Evolutionary conservation across 768 basidiomycete genomes (phyloP), one percentile per base, ranked within the genome.

Genomic region (Myochromella boudieri): DNA sequence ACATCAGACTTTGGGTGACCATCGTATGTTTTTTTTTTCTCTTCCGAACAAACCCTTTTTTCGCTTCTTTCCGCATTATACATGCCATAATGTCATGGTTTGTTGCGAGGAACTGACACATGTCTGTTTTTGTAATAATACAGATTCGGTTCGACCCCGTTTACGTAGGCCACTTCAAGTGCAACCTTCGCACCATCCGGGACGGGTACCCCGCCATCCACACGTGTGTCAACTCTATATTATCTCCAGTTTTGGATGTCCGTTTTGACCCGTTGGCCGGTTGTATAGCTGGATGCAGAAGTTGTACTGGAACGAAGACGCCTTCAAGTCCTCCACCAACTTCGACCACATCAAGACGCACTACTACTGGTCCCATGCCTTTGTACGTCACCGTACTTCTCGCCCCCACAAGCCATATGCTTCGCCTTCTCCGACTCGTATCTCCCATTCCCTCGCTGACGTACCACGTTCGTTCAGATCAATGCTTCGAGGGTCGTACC

Each of bases 91-190:
- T 21, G 15, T 28, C 10, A 26, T 28, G 25, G 18, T 32, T 15
- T 32, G 12, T 21, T 42, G 14, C 22, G 33, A 6, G 9, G 29
- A 8, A 31, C 6, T 34, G n/a, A n/a, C n/a, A n/a, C n/a, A n/a
- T n/a, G 6, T 34, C 17, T 32, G 21, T 42, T 27, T 12, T 31
- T 21, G 12, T 6, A 28, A 28, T 38, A 25, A 2, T 25, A 44
- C 47, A 91, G 87, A 70, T 91, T 51, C 90, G 92, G 27, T 95
- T 94, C 67, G 93, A 95, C 57, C 84, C 85, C 1, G 95, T 87
- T 12, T 97, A 98, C 66, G 78, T 87, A 37, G 82, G 85, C 0
- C 91, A 93, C 63, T 98, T 98, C 79, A 97, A 97, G 58, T 95
- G 92, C 70, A 94, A 95, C 72, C 63, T 91, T 53, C 82, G 85